Conservation (phyloP, 305 asterid species). For the Solanum chacoense region DNA sequence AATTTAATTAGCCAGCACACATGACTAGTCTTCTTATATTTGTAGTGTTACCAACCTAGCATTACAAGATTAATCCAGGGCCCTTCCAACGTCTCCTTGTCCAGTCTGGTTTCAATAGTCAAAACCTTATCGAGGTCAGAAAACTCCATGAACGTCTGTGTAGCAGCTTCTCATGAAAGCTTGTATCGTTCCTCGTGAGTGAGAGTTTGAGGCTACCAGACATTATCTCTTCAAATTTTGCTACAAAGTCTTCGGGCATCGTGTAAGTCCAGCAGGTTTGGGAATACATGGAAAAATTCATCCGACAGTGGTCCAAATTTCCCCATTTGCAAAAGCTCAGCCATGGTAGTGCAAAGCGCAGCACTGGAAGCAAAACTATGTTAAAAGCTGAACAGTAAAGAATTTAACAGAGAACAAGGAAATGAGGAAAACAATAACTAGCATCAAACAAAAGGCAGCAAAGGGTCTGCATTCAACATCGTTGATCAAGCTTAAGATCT, state of each 20-base stretch:
- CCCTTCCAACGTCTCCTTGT: conserved; percentile 13
- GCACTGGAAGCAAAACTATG: conserved; percentile 39
- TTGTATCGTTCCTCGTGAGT: conserved; percentile 62
- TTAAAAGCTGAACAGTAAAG: not conserved
- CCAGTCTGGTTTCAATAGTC: conserved; percentile 7
- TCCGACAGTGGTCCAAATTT: conserved; percentile 85
- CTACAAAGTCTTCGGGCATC: conserved; percentile 70
- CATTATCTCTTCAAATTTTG: conserved; percentile 76
- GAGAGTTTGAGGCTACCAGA: conserved; percentile 60
- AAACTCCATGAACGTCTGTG: conserved; percentile 64
- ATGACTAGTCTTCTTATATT: not conserved
- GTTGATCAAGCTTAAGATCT: not conserved
- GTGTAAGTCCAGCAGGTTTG: conserved; percentile 77
- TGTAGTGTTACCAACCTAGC: not conserved
- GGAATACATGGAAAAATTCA: conserved; percentile 67
- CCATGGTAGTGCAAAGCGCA: conserved; percentile 85
- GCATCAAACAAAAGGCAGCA: not conserved
- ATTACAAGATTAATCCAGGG: conserved; percentile 11
- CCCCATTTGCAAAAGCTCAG: conserved; percentile 96
- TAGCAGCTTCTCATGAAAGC: conserved; percentile 92
- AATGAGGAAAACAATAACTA: not conserved
- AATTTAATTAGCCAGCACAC: not conserved
- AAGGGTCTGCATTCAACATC: not conserved
- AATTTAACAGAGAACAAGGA: not conserved
- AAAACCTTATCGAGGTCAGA: conserved; percentile 66